These are phyloP conservation scores for Symbiodinium natans DNA, from an alignment of 73 alveolate genomes.

Conservation along the genomic window DNA sequence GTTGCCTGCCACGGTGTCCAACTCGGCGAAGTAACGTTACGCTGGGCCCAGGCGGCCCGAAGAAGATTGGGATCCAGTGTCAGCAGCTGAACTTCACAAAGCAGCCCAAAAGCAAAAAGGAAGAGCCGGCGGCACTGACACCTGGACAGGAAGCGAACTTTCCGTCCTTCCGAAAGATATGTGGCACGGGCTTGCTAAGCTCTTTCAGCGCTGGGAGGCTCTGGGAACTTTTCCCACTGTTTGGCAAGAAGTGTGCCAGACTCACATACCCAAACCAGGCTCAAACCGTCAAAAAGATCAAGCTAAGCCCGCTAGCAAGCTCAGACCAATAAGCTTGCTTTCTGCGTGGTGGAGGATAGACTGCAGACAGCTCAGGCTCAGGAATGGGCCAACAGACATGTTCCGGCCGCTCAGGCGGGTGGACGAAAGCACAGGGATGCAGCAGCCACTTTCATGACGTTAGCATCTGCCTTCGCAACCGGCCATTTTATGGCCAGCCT, in stretches of 20 bases:
- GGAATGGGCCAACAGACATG: not conserved
- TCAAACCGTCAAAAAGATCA: not conserved
- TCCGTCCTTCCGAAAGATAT: not conserved
- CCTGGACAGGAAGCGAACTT: conserved; percentile 6
- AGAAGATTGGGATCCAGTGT: no score
- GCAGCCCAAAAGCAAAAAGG: not conserved
- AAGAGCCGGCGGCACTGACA: not conserved
- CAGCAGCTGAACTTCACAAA: no score
- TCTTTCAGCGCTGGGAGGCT: not conserved
- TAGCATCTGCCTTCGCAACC: not conserved
- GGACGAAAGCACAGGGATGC: not conserved
- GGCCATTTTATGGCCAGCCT: not conserved
- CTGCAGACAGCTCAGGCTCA: not conserved
- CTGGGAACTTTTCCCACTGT: not conserved
- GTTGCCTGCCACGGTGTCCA: no score
- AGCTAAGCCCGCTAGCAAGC: not conserved
- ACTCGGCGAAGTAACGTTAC: no score
- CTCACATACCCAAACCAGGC: not conserved
- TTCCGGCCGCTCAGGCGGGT: not conserved
- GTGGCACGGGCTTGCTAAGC: not conserved
- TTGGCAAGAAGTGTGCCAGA: not conserved
- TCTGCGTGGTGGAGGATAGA: not conserved
- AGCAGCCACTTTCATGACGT: not conserved
- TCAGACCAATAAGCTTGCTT: not conserved
- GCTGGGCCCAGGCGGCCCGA: no score